These are phyloP conservation scores for Paragyromitra xinjiangensis DNA, from an alignment of 495 filamentous ascomycete species.

Conservation along the genomic window DNA sequence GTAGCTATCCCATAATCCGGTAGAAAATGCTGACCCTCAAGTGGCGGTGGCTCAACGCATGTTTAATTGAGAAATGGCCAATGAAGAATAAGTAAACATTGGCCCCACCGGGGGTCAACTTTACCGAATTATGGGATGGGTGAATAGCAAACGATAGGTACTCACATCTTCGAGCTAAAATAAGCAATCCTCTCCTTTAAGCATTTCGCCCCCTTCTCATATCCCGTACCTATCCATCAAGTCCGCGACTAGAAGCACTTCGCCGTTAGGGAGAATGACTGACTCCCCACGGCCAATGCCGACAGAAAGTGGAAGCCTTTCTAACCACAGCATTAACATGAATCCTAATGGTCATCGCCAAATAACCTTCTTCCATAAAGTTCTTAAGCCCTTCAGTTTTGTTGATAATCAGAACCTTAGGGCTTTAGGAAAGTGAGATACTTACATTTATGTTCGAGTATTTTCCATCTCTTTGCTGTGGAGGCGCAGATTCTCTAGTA, in stretches of 20 bases:
- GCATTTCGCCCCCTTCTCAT: background rate
- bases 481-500: background rate
- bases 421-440: background rate
- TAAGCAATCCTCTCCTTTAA: background rate
- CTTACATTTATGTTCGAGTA: background rate
- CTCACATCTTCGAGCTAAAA: background rate
- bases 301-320: background rate
- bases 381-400: background rate
- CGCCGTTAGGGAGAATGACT: background rate
- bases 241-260: background rate
- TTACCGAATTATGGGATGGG: too few species aligned
- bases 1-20: background rate
- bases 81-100: too few species aligned
- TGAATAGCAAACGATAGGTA: background rate
- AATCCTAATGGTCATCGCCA: background rate
- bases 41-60: too few species aligned
- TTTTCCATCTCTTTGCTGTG: background rate
- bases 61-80: too few species aligned
- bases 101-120: too few species aligned
- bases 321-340: background rate
- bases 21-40: too few species aligned
- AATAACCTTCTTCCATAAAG: background rate
- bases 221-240: background rate
- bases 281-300: background rate
- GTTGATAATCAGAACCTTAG: background rate